Base-by-base conservation (phyloP, 2,329 filamentous ascomycete genomes). In the Paracamarosporium sp. region DNA sequence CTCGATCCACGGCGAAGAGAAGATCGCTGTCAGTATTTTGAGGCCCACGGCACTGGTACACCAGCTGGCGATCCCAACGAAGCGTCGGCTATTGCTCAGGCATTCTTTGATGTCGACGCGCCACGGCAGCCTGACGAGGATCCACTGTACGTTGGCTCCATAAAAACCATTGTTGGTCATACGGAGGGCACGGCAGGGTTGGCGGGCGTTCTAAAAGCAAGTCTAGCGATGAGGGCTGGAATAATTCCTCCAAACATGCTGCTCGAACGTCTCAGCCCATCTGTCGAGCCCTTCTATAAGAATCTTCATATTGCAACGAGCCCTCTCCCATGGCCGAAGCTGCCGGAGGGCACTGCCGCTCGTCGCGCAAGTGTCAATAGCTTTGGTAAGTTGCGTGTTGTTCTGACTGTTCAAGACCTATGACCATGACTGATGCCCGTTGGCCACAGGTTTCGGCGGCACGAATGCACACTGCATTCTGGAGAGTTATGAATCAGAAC, bases 31-130 rank as follows among this genome's bases (percentile, higher is more conserved):
- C 63, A 71, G 9, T 79, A 70, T 43, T 71, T 80, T 9, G 75
- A 81, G 45, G 73, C 73, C 0, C 79, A 81, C 56, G 78, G 76
- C 7, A 80, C 78, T 0, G 78, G 78, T 1, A 80, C 78, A 1
- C 60, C 62, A 0, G 67, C 69, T 15, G 76, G 77, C 15, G 73
- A 74, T 55, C 70, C 69, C 4, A 41, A 60, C 3, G 69, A 74
- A 44, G 65, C 68, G 0, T 51, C 56, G 31, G 69, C 69, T 1
- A 67, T 74, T 30, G 12, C 43, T 3, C 22, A 28, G 1, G 57
- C 60, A 0, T 71, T 73, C 35, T 65, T 61, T 27, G 4, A n/a
- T 15, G 17, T 22, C 11, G 12, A 24, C 1, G 51, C 12, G 75
- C 11, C 11, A 24, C 9, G 40, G 15, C 15, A 27, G 73, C 9